Evolutionary conservation across 1,139 yeast genomes (phyloP), one percentile per base, ranked within the genome.

Genomic region (Wickerhamomyces sp.): DNA sequence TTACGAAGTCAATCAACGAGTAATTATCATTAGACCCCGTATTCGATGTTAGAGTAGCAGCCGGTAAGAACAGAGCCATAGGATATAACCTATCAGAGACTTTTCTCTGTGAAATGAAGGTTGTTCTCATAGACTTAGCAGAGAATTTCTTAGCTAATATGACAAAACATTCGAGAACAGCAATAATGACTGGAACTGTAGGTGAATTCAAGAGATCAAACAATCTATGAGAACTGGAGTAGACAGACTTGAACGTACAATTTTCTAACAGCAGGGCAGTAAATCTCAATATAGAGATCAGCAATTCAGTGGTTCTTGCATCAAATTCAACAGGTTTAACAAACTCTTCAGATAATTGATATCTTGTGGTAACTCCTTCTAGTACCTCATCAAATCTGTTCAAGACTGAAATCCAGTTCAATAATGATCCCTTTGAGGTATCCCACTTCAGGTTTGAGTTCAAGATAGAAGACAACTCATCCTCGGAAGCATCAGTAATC

Each of bases 331-430:
- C 65, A 35, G 86, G 71, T 46, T 64, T 69, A 10, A 75, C 73
- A 49, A 58, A 61, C n/a, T 73, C 77, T 15, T 72, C 69, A 32
- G 69, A 70, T 40, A 85, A 72, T 7, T 71, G 73, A 57, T 88
- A 85, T 51, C 77, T 77, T 13, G 65, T 64, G 27, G 84, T 76
- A 36, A 75, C 66, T 6, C 56, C 55, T 45, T 81, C 86, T 46
- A 88, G 68, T 18, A 87, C 73, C 13, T 71, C 75, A 60, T 90
- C 97, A 56, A 90, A 80, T 54, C 84, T 72, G 62, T 90, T 85
- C 54, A 91, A 69, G 1, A 88, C 78, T 0, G 84, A 76, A 23
- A 87, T 75, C 95, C 96, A 91, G 50, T 82, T 84, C 53, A 76
- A 76, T 39, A 91, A 64, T 54, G 87, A 91, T 30, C 89, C 90